phyloP scores from a whole-genome alignment of 1,139 yeast species.

The Nakaseomyces bracarensis region DNA sequence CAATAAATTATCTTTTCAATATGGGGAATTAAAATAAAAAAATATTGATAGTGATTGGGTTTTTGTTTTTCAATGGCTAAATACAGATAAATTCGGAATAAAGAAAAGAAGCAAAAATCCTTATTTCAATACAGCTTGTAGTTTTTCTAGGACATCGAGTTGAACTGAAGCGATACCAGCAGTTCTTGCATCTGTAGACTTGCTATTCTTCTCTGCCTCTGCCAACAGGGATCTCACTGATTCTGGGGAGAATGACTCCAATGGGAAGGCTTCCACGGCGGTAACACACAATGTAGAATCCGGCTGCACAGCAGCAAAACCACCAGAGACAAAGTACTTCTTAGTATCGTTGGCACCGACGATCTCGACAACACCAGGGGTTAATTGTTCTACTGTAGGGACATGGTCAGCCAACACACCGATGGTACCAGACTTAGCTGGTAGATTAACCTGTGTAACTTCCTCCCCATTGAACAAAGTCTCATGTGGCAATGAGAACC shows the following conservation, averaged over 20 bases:
- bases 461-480: slow-evolving; percentile 32
- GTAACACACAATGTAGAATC: slow-evolving; percentile 85
- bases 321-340: slow-evolving; percentile 87
- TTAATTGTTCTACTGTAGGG: slow-evolving; percentile 93
- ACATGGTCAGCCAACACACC: slow-evolving; percentile 98
- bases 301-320: slow-evolving; percentile 95
- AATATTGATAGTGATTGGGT: too few species aligned
- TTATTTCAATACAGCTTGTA: slow-evolving; percentile 81
- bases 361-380: slow-evolving; percentile 93
- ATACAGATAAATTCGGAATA: not conserved
- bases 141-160: slow-evolving; percentile 92
- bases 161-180: slow-evolving; percentile 95
- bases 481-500: slow-evolving; percentile 86
- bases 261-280: slow-evolving; percentile 92
- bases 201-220: slow-evolving; percentile 90
- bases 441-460: slow-evolving; percentile 85
- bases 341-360: slow-evolving; percentile 69
- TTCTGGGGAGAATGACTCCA: slow-evolving; percentile 78
- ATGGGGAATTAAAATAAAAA: too few species aligned
- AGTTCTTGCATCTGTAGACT: slow-evolving; percentile 75
- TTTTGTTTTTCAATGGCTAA: too few species aligned
- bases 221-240: slow-evolving; percentile 74
- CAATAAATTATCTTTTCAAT: too few species aligned
- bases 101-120: not conserved
- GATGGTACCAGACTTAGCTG: slow-evolving; percentile 92